Evolutionary conservation across 139 green algal species (phyloP), one percentile per base, ranked within the genome.

Genomic region (Chlamydomonas applanata): DNA sequence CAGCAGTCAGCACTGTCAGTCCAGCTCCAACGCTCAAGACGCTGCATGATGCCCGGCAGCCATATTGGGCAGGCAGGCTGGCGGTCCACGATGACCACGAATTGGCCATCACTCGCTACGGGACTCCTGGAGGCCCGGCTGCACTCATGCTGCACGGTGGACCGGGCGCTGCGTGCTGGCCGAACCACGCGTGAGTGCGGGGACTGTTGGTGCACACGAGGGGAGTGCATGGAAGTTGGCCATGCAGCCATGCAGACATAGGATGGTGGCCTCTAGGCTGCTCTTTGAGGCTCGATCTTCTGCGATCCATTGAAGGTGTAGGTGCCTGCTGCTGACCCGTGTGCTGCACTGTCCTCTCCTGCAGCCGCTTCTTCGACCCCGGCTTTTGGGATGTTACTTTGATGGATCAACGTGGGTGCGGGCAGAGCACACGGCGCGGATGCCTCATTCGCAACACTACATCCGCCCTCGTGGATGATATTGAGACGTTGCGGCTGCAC

Each of bases 401-500:
- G 11, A 40, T 93, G 2, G 89, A 94, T 73, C 90, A 95, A 72
- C 73, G 90, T 0, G 90, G 85, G 4, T 93, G 89, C 63, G 89
- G 89, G 20, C 45, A 53, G 1, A 89, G 79, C 62, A 87, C 64
- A 0, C 90, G 87, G 0, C 71, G 68, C 0, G 90, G 80, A 3
- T 85, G 82, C 77, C 73, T 92, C 4, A 54, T 44, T 2, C 77
- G 86, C 29, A 93, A 94, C 77, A 89, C 49, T n/a, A 91, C 88
- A 0, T 40, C 65, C 35, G 71, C 73, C 1, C 80, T 93, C 0
- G 82, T 93, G 1, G 35, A 9, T 1, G 90, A 94, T 78, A 67
- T 90, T 1, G 87, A 93, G 70, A 11, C 40, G n/a, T 63, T 94
- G 33, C 79, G 90, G 0, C 3, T 66, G 25, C 54, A 85, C n/a